phyloP scores from a whole-genome alignment of 805 yeast species.

The Yarrowia yakushimensis region DNA sequence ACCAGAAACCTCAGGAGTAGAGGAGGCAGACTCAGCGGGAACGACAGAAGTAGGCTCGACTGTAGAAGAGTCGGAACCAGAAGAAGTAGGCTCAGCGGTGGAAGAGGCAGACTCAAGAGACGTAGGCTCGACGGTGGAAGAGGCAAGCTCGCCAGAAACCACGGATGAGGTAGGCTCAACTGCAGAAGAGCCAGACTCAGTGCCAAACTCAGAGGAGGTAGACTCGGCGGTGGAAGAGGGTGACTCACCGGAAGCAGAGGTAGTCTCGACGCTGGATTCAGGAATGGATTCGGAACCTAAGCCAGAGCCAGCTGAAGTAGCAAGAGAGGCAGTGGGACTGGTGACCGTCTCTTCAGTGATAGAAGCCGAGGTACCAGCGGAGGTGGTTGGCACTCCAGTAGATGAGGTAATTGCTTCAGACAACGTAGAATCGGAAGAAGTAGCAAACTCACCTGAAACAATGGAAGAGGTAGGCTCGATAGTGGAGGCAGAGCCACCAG shows the following conservation, averaged over 20 bases:
- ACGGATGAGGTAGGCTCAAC: not conserved
- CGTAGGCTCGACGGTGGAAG: not conserved
- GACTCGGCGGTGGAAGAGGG: not conserved
- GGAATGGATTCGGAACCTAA: not conserved
- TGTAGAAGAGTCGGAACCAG: not conserved
- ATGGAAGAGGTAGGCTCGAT: not conserved
- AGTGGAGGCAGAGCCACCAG: not conserved
- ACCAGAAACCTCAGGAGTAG: not conserved
- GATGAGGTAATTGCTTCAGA: no score
- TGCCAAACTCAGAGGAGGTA: not conserved
- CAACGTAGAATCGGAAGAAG: no score
- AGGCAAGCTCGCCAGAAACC: not conserved
- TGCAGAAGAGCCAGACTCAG: not conserved
- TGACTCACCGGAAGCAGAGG: not conserved
- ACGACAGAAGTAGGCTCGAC: not conserved
- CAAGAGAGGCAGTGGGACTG: no score
- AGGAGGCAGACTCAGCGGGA: no score
- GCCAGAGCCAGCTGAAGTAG: no score
- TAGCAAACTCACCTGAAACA: no score
- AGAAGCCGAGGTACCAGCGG: no score
- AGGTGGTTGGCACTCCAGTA: no score
- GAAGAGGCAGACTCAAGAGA: not conserved
- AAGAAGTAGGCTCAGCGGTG: not conserved
- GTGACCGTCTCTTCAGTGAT: no score
- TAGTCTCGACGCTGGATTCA: not conserved